Evolutionary conservation across 2,329 filamentous ascomycete species (phyloP).

Genomic region (Trichoderma koningii): DNA sequence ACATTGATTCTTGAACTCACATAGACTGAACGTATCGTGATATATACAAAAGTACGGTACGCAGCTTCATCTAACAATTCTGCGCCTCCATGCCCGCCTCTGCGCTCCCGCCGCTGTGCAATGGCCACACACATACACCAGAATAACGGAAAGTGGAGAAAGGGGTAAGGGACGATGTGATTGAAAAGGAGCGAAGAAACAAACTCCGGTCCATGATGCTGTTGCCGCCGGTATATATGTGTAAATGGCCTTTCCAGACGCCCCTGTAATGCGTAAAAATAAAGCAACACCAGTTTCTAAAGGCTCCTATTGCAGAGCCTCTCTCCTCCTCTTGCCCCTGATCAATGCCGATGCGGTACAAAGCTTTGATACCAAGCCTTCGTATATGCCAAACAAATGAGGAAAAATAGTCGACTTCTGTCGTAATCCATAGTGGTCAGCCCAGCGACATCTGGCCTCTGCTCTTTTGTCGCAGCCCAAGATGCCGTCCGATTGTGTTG

Average conservation of each 20-base stretch:
- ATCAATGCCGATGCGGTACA: background rate
- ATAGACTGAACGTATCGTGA: conserved; percentile 1
- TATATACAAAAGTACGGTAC: background rate
- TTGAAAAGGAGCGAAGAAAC: background rate
- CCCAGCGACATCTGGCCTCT: background rate
- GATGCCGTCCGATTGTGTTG: background rate
- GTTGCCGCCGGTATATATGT: conserved; percentile 18
- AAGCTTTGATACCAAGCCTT: background rate
- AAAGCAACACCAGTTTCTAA: conserved; percentile 5
- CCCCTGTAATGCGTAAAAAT: conserved; percentile 24
- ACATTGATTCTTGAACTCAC: background rate
- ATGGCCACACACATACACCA: conserved; percentile 13
- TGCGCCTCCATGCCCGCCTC: background rate
- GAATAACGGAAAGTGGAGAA: background rate
- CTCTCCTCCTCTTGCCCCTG: background rate
- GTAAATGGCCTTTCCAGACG: conserved; percentile 20
- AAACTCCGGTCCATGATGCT: conserved; percentile 29
- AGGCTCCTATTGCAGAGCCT: background rate
- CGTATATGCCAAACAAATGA: conserved; percentile 1
- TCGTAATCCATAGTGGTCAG: background rate
- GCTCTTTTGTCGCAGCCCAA: background rate
- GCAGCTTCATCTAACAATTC: conserved; percentile 1
- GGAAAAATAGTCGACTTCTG: background rate
- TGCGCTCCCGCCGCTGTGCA: background rate
- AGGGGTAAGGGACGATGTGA: background rate